A percentile compares a stretch with the other conserved stretches of the same genome.
These are phyloP conservation scores for Magnaporthales sp. DNA, from an alignment of 2,329 filamentous ascomycete genomes.

Conservation along the genomic window DNA sequence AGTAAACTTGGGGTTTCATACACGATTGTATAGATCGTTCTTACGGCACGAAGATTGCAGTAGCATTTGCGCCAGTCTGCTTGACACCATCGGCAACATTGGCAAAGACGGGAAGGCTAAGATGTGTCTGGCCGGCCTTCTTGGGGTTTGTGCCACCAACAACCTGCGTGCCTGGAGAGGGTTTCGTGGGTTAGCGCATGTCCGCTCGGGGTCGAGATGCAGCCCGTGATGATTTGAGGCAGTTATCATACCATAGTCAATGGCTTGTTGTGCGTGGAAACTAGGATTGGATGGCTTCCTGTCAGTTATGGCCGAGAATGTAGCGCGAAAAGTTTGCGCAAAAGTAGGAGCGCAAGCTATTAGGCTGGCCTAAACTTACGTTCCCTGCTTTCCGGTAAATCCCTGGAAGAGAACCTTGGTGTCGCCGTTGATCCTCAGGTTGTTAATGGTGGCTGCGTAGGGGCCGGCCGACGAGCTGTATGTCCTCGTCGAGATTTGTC, in stretches of 20 bases:
- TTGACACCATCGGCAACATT: constrained; percentile 83
- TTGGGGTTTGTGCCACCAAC: constrained; percentile 98
- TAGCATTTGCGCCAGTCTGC: constrained; percentile 82
- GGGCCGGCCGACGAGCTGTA: constrained; percentile 66
- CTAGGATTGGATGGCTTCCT: constrained; percentile 33
- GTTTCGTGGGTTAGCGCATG: neutral
- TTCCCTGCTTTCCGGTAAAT: constrained; percentile 96
- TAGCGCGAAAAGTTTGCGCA: neutral
- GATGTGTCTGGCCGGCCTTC: constrained; percentile 87
- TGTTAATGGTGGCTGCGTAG: constrained; percentile 67
- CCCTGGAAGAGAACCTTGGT: constrained; percentile 97
- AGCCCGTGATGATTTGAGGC: neutral
- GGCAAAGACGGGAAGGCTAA: constrained; percentile 87
- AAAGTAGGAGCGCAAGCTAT: neutral
- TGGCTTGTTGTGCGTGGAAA: constrained; percentile 95
- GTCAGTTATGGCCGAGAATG: neutral
- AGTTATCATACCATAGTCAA: constrained; percentile 75
- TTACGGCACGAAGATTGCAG: constrained; percentile 94
- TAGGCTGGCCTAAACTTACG: constrained; percentile 47
- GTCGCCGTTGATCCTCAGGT: constrained; percentile 85
- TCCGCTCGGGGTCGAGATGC: no score
- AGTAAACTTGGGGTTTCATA: constrained; percentile 10
- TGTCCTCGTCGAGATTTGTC: constrained; percentile 54
- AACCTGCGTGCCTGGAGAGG: constrained; percentile 72
- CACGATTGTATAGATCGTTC: constrained; percentile 13